phyloP scores from a whole-genome alignment of 2,329 filamentous ascomycete genomes.

The Dryadomyces quercus-mongolicae region DNA sequence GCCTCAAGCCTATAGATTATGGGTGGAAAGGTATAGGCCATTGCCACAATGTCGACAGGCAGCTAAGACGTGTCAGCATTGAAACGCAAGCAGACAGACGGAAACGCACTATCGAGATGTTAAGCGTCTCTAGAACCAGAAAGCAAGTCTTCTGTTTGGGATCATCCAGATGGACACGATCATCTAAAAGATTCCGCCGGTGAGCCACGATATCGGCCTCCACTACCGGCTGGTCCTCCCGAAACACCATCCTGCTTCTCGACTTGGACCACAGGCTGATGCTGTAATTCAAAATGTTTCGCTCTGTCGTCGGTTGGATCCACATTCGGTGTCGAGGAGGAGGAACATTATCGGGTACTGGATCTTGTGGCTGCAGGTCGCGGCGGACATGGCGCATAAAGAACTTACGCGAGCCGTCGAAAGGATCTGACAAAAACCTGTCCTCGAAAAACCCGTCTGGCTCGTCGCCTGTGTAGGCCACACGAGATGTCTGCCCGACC shows the following conservation, averaged over 20 bases:
- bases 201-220: conserved; percentile 61
- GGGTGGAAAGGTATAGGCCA: conserved; percentile 66
- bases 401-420: conserved; percentile 52
- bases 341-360: conserved; percentile 45
- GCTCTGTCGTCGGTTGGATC: conserved; percentile 20
- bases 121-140: conserved; percentile 65
- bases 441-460: conserved; percentile 37
- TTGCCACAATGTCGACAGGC: conserved; percentile 54
- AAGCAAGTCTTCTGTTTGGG: conserved; percentile 38
- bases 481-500: conserved; percentile 1
- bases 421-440: conserved; percentile 44
- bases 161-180: conserved; percentile 37
- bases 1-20: conserved; percentile 77
- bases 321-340: conserved; percentile 31
- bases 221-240: conserved; percentile 67
- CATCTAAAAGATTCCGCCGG: conserved; percentile 74
- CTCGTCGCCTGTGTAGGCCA: conserved; percentile 26
- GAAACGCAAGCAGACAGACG: conserved; percentile 3
- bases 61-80: conserved; percentile 34
- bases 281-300: conserved; percentile 72
- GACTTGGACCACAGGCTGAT: conserved; percentile 60
- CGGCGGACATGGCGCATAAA: conserved; percentile 39
- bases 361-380: conserved; percentile 50
- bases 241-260: conserved; percentile 38
- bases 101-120: conserved; percentile 45